Evolutionary conservation across 345 rosid species (phyloP).

Genomic region (Arabis hirsuta): DNA sequence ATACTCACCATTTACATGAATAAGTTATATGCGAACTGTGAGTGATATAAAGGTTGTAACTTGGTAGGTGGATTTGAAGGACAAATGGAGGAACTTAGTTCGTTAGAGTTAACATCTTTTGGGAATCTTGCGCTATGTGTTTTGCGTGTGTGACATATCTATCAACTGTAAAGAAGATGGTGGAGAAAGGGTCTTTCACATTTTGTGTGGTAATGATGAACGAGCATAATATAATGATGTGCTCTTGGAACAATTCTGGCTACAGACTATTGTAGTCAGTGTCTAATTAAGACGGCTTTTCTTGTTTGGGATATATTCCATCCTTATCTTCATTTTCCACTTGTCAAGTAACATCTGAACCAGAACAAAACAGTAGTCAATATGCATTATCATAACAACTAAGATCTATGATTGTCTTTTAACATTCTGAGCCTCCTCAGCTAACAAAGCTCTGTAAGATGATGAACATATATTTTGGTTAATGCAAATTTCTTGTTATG

Average conservation of each 20-base stretch:
- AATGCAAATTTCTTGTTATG: constrained; percentile 18
- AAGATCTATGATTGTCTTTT: constrained; percentile 11
- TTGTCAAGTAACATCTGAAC: constrained; percentile 30
- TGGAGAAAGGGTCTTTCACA: constrained; percentile 23
- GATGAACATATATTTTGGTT: constrained; percentile 9
- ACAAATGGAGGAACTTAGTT: constrained; percentile 45
- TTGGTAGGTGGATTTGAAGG: constrained; percentile 40
- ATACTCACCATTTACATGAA: constrained; percentile 7
- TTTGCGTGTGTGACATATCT: constrained; percentile 14
- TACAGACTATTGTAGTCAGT: constrained; percentile 28
- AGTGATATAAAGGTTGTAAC: constrained; percentile 24
- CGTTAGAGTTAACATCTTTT: constrained; percentile 19
- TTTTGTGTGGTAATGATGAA: constrained; percentile 34
- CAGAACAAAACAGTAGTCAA: constrained; percentile 40
- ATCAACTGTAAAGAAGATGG: constrained; percentile 11
- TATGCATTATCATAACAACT: constrained; percentile 13
- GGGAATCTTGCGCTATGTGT: constrained; percentile 5
- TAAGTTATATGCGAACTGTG: neutral
- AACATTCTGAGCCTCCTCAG: constrained; percentile 13
- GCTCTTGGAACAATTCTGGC: constrained; percentile 17
- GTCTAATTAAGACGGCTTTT: constrained; percentile 42
- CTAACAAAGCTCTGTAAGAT: constrained; percentile 26
- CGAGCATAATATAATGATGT: constrained; percentile 32
- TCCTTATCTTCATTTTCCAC: constrained; percentile 40
- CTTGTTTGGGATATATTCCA: constrained; percentile 36